Base-by-base conservation (phyloP, 306 rosid species). In the Canavalia ensiformis region DNA sequence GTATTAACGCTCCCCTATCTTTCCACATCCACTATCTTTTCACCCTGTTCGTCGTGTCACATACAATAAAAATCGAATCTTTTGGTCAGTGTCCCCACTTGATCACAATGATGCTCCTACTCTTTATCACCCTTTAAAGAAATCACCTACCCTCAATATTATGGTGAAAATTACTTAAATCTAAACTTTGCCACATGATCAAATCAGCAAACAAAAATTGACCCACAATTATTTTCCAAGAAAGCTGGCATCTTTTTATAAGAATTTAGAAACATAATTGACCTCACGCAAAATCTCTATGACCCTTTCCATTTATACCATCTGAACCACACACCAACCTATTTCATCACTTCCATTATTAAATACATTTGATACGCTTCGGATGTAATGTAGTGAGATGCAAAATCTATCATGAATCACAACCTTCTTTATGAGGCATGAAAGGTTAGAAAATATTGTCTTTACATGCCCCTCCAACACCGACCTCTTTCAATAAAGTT, bases 401-500 rank as follows among this genome's bases (percentile, higher is more conserved):
- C 73, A 78, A 28, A 18, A 45, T 42, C 42, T n/a, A 33, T 3
- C 63, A 57, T 66, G 13, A 37, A 58, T 58, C 52, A 8, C 52
- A 50, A 31, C 34, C 59, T 42, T 37, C 25, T 78, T 78, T 66
- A 12, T 52, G 46, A 37, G 54, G 18, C 31, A 13, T 7, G 49
- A 68, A 44, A 50, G 62, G 57, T 44, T 7, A 55, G 74, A 49
- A 68, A 56, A 55, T 30, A 4, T 71, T 70, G 78, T 58, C 76
- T 5, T 44, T 59, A 8, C 41, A 29, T 74, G 84, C 55, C 29
- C 63, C 72, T 4, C n/a, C 45, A n/a, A 13, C 84, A 84, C 84
- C 77, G 74, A 68, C 84, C 81, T 10, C 3, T 42, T 29, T 34
- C 33, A 77, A 86, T 49, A 51, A 77, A 66, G 66, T 34, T 12